These are phyloP conservation scores for Tricholoma saponaceum DNA, from an alignment of 768 basidiomycete genomes.

Conservation along the genomic window DNA sequence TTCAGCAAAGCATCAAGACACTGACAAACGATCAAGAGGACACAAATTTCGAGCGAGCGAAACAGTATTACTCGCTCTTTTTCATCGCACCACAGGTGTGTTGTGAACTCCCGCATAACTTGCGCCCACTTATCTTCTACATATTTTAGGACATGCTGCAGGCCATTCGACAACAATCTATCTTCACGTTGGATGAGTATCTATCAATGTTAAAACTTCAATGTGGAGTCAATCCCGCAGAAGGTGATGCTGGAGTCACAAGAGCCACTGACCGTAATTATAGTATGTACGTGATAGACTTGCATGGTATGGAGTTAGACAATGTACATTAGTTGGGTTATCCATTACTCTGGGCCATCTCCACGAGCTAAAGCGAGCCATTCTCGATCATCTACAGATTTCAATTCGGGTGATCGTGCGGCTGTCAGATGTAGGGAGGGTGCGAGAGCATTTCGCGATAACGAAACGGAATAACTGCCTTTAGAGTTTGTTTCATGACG, in stretches of 20 bases:
- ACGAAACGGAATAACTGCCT: constrained; percentile 25
- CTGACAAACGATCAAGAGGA: constrained; percentile 57
- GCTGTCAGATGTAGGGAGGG: constrained; percentile 17
- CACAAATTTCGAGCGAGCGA: constrained; percentile 71
- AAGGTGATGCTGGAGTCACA: constrained; percentile 43
- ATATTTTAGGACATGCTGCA: constrained; percentile 69
- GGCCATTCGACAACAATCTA: constrained; percentile 52
- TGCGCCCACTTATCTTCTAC: not conserved
- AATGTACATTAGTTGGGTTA: constrained; percentile 17
- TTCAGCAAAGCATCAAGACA: constrained; percentile 88
- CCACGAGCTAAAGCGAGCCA: constrained; percentile 28
- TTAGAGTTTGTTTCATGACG: constrained; percentile 6
- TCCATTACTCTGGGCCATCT: not conserved
- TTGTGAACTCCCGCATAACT: not conserved
- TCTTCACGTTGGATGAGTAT: constrained; percentile 89
- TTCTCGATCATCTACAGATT: constrained; percentile 22
- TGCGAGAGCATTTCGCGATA: constrained; percentile 26
- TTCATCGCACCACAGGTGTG: constrained; percentile 68
- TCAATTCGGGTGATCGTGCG: constrained; percentile 25
- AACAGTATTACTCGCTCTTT: constrained; percentile 81
- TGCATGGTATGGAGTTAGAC: constrained; percentile 75
- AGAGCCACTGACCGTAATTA: constrained; percentile 69
- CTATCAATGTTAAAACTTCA: constrained; percentile 87
- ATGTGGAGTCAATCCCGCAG: constrained; percentile 73
- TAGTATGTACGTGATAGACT: constrained; percentile 85